Evolutionary conservation across 1,284 basidiomycete genomes (phyloP), one percentile per base, ranked within the genome.

Genomic region (Somion occarium): DNA sequence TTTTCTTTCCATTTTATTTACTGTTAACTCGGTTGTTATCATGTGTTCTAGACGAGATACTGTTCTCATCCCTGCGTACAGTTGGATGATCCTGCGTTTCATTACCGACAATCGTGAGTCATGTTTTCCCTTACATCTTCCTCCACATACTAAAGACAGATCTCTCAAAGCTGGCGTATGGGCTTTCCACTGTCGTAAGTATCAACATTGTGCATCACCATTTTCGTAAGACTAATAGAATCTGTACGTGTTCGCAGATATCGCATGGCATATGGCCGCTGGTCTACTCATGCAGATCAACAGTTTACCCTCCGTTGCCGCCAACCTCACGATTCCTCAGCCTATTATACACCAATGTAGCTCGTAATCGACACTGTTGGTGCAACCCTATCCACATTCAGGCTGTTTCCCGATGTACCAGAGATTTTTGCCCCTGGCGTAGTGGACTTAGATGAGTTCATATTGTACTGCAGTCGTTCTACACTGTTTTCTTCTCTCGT

Each of bases 261-360:
- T 70, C 30, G 59, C 63, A 39, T 70, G 68, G 68, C 69, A 71
- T 49, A 70, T 70, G 70, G 67, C 64, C 0, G 65, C 68, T 0
- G 70, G 70, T 2, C 47, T 70, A 52, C 57, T 69, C 7, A 66
- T 71, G 64, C 69, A 71, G 60, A 51, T 70, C 54, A 65, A 60
- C 46, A 59, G 60, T 22, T 57, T 66, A 38, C 67, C 68, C 19
- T 60, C 63, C 13, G 53, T 54, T 41, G 57, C 64, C 23, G 56
- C 60, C 23, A 52, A 57, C 44, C 59, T 66, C 39, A 55, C 60
- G 18, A 57, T 68, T n/a, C 69, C 69, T n/a, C 56, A 63, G 51
- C 61, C 64, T 30, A 66, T 70, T 48, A 48, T 69, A 15, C 57
- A 61, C 19, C 67, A 69, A 53, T 70, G 68, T 39, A 19, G 46